Evolutionary conservation across 202 grass and related monocot species (phyloP), one percentile per base, ranked within the genome.

Genomic region (Digitaria exilis): DNA sequence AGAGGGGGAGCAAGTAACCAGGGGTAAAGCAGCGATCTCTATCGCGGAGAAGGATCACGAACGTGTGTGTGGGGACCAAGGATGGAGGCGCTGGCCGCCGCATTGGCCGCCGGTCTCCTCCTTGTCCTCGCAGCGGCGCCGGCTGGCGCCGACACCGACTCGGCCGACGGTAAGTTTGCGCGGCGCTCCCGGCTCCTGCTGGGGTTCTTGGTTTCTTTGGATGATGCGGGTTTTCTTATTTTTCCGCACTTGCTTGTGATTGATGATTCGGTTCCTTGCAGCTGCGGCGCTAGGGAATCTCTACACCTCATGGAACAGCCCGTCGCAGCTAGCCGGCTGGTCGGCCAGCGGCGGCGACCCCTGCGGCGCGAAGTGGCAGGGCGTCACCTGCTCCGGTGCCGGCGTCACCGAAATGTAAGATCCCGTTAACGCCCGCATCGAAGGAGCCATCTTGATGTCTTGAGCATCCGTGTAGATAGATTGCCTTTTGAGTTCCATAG

Each of bases 391-490:
- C 84, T 94, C 89, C 75, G 93, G 91, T 28, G 89, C 97, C 3
- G 87, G 91, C 56, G 88, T 99, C 82, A 99, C 89, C 79, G 91
- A 85, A 62, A 94, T 99, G 97, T 99, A 91, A 65, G 78, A 70
- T 81, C 77, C 80, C 75, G 69, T 30, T 52, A 21, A 57, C 79
- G 37, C 37, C 43, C 31, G 18, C 67, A 55, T 52, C 67, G 1
- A 78, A 80, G 75, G 30, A 57, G 25, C 28, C 50, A 68, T 37
- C 6, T 22, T 62, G 10, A 41, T 54, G 54, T 74, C 60, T 87
- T 65, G 45, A 70, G 34, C 45, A 18, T 2, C 55, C 60, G 3
- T 29, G 46, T 48, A 58, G 44, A 56, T 70, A 41, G 44, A 57
- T 71, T 60, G 18, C 8, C 66, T 80, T 18, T 37, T 88, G 26